Evolutionary conservation across 495 filamentous ascomycete genomes (phyloP).

Genomic region (Penicillium verhagenii): DNA sequence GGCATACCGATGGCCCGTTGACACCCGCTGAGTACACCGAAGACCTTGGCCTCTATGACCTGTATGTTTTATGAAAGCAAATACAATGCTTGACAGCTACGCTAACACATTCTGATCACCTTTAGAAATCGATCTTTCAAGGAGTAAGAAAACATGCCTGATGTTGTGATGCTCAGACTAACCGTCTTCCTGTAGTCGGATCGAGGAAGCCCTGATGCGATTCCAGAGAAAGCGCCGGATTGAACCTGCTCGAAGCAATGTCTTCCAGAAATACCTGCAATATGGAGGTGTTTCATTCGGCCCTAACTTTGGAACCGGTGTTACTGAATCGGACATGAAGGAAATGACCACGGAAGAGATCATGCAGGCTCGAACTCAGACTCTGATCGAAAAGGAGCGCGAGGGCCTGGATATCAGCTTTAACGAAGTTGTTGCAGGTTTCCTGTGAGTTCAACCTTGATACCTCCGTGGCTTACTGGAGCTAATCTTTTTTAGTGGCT

Average conservation of each 20-base stretch:
- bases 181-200: constrained; percentile 52
- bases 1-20: constrained; percentile 73
- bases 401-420: constrained; percentile 77
- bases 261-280: constrained; percentile 77
- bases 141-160: constrained; percentile 28
- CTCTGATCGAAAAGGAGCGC: constrained; percentile 23
- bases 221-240: constrained; percentile 75
- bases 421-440: constrained; percentile 70
- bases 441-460: constrained; percentile 58
- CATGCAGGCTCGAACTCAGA: constrained; percentile 39
- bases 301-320: constrained; percentile 65
- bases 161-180: neutral
- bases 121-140: constrained; percentile 37
- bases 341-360: constrained; percentile 63
- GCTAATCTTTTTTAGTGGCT: constrained; percentile 35
- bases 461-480: neutral
- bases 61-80: constrained; percentile 11
- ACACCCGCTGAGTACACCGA: constrained; percentile 63
- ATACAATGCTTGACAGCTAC: neutral
- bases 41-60: constrained; percentile 58
- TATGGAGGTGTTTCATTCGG: constrained; percentile 78
- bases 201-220: constrained; percentile 82
- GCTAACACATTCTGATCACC: constrained; percentile 10
- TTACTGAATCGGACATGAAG: constrained; percentile 50
- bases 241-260: constrained; percentile 52